These are phyloP conservation scores for Chaetothyriales sp. DNA, from an alignment of 2,329 filamentous ascomycete species.

Conservation along the genomic window DNA sequence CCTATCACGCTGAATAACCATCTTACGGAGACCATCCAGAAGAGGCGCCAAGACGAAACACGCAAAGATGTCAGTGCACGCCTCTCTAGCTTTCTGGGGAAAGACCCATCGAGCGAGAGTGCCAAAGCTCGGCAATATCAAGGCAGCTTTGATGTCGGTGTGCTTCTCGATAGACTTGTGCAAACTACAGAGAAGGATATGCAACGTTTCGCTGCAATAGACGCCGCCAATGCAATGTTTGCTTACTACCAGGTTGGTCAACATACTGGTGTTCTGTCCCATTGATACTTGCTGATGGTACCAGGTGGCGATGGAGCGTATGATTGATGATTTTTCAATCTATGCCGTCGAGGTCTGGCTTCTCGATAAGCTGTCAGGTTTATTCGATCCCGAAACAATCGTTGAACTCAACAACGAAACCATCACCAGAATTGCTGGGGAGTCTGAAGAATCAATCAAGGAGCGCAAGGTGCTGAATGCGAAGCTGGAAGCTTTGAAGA, in stretches of 20 bases:
- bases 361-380: slow-evolving; percentile 27
- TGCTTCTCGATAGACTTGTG: slow-evolving; percentile 19
- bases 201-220: slow-evolving; percentile 26
- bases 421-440: slow-evolving; percentile 28
- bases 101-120: not conserved
- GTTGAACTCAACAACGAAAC: slow-evolving; percentile 23
- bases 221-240: slow-evolving; percentile 33
- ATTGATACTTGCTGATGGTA: slow-evolving; percentile 3
- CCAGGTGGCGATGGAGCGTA: slow-evolving; percentile 32
- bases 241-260: slow-evolving; percentile 31
- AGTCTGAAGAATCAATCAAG: slow-evolving; percentile 8
- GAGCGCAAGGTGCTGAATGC: slow-evolving; percentile 15
- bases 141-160: slow-evolving; percentile 4
- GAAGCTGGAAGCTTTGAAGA: slow-evolving; percentile 23
- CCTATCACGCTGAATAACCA: slow-evolving; percentile 27
- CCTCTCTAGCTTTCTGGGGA: slow-evolving; percentile 2
- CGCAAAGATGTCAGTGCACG: slow-evolving; percentile 2
- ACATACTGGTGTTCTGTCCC: not conserved
- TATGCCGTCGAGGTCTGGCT: slow-evolving; percentile 39
- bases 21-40: slow-evolving; percentile 24
- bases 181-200: slow-evolving; percentile 12
- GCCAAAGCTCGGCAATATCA: not conserved
- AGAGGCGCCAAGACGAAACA: slow-evolving; percentile 5
- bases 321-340: slow-evolving; percentile 37
- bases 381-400: slow-evolving; percentile 30